Conservation (phyloP, 2,329 filamentous ascomycete genomes). For the Fonsecaea pedrosoi region DNA sequence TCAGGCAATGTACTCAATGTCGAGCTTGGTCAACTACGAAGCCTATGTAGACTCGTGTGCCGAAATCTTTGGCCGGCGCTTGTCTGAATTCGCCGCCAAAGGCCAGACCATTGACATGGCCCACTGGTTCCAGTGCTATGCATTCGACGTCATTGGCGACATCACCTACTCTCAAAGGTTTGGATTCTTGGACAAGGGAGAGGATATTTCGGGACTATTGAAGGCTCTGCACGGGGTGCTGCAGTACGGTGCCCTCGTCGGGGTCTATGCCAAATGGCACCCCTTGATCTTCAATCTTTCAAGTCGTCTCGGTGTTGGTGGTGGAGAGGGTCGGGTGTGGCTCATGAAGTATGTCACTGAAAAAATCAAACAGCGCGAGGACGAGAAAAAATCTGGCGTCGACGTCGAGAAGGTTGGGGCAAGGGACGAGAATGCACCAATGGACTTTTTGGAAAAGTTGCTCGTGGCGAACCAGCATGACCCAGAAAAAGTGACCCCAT, state of each 20-base stretch:
- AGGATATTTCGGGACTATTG: conserved; percentile 66
- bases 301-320: conserved; percentile 43
- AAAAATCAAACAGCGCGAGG: conserved; percentile 43
- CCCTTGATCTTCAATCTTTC: conserved; percentile 44
- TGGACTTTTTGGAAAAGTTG: conserved; percentile 54
- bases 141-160: conserved; percentile 71
- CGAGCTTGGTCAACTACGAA: conserved; percentile 57
- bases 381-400: conserved; percentile 33
- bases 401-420: conserved; percentile 24
- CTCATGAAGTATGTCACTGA: conserved; percentile 46
- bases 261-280: conserved; percentile 53
- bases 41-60: conserved; percentile 57
- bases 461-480: conserved; percentile 51
- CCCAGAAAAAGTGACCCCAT: conserved; percentile 51
- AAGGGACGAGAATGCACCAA: conserved; percentile 37
- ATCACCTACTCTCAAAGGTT: conserved; percentile 66
- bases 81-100: conserved; percentile 48
- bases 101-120: conserved; percentile 46
- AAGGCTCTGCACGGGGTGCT: conserved; percentile 47
- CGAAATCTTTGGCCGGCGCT: conserved; percentile 48
- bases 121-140: conserved; percentile 77
- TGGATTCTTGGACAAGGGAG: conserved; percentile 75
- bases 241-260: conserved; percentile 50
- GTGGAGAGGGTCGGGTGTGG: conserved; percentile 44
- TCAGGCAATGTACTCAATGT: conserved; percentile 57